Base-by-base conservation (phyloP, 2,329 filamentous ascomycete species). In the Fusarium mundagurra region DNA sequence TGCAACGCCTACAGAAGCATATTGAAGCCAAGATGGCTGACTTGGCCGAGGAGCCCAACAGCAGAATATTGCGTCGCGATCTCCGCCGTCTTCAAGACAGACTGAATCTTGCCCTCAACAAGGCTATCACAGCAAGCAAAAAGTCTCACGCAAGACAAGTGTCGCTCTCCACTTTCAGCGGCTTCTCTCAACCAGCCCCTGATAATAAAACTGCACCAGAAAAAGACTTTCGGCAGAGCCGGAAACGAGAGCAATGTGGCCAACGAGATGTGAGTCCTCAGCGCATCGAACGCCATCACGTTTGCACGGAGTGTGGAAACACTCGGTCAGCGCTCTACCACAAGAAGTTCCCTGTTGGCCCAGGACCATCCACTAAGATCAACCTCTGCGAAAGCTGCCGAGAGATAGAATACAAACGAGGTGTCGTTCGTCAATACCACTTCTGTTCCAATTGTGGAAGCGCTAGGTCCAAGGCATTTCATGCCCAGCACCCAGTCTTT, bases 371-470 rank as follows among this genome's bases (percentile, higher is more conserved):
- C 18, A 71, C 75, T 8, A 72, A 80, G 29, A 69, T 80, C 47
- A 85, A 83, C 53, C 80, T 83, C 39, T 85, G 83, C 54, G 74
- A 78, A 44, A 68, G 72, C 11, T 85, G 84, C 64, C 80, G 81
- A 43, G 74, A 80, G 44, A 64, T 65, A n/a, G 73, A 61, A 27
- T 70, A 80, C 13, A 61, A 72, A 8, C 68, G 74, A 33, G 77
- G 76, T 4, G 54, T 78, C 38, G 69, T 75, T 16, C 71, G 77
- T 14, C 36, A 58, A 4, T 76, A 80, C 43, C 85, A 86, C 61
- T 82, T 87, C 27, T 88, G 87, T 75, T 84, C 80, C 45, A 76
- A 81, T 33, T 87, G 85, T 64, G 82, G 83, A 29, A 80, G 79
- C 29, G 76, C 82, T 11, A 81, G 85, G 48, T 86, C 85, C 10